phyloP scores from a whole-genome alignment of 257 asterid species.

The Perilla frutescens region DNA sequence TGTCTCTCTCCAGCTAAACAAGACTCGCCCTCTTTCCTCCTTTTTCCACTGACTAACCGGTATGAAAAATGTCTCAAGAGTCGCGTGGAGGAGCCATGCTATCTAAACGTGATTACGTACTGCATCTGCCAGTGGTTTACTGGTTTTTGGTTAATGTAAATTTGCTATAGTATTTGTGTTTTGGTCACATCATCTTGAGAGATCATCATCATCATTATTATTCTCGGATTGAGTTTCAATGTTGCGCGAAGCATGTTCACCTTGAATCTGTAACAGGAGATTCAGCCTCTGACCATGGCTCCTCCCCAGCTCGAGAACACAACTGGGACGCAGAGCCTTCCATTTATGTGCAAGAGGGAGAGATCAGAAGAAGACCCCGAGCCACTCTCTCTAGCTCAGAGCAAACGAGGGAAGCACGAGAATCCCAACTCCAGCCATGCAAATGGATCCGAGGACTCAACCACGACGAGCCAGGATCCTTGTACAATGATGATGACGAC shows the following conservation, averaged over 20 bases:
- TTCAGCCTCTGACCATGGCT: constrained; percentile 49
- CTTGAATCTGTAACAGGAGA: constrained; percentile 49
- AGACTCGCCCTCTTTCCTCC: not conserved
- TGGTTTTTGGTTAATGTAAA: no score
- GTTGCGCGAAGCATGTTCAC: not conserved
- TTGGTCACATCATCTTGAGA: not conserved
- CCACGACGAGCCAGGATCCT: constrained; percentile 86
- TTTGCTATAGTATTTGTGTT: not conserved
- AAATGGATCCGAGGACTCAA: constrained; percentile 93
- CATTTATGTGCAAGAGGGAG: constrained; percentile 86
- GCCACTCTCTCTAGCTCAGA: constrained; percentile 64
- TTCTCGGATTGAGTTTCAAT: not conserved
- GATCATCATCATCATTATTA: not conserved
- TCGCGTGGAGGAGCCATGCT: not conserved
- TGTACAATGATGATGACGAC: constrained; percentile 67
- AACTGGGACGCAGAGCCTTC: constrained; percentile 44
- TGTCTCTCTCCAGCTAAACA: not conserved
- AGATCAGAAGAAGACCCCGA: constrained; percentile 65
- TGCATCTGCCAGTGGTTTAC: not conserved
- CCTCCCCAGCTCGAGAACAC: constrained; percentile 53
- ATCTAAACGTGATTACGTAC: not conserved
- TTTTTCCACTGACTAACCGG: not conserved
- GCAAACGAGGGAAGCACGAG: constrained; percentile 71
- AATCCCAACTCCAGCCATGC: constrained; percentile 88
- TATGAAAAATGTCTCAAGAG: not conserved